Base-by-base conservation (phyloP, 2,329 filamentous ascomycete genomes). In the Acrodontium crateriforme region DNA sequence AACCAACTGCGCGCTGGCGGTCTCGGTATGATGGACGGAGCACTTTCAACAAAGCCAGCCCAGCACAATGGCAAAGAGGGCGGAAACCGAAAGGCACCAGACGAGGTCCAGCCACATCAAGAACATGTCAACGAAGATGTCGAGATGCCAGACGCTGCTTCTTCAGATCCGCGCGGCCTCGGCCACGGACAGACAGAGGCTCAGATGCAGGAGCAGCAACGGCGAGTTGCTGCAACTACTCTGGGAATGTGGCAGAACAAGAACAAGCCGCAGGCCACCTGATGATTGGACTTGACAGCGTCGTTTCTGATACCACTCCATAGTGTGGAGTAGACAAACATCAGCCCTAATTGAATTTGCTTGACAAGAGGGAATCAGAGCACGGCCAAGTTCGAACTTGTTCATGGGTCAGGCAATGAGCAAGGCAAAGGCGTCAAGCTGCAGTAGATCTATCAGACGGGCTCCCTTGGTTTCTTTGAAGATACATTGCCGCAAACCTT, bases 1-100 rank as follows among this genome's bases (percentile, higher is more conserved):
- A 77, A 77, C 46, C 74, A 77, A 50, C 54, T 77, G 9, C 59
- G 72, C 36, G 71, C 73, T 21, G 71, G 69, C 16, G 66, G 65
- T 3, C 46, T 52, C 8, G 60, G 70, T 20, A 60, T 53, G 3
- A 68, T 74, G 62, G 70, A 75, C 32, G 71, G 70, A 4, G 63
- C 64, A 4, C 60, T 65, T 50, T 68, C 64, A 24, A 57, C 63
- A 27, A 67, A 74, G 39, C 71, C 72, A 3, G 34, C 9, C 19
- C 16, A 31, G 26, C 27, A 12, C 16, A 31, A 26, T 8, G 21
- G 26, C 20, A 27, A 25, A 16, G 25, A 30, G 24, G n/a, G n/a
- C n/a, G n/a, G n/a, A n/a, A n/a, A n/a, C n/a, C n/a, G n/a, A n/a
- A 22, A 22, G 20, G 13, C n/a, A 10, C n/a, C 13, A 8, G 13